Conservation (phyloP, 441 rosid species). For the Arabidopsis hybrid region DNA sequence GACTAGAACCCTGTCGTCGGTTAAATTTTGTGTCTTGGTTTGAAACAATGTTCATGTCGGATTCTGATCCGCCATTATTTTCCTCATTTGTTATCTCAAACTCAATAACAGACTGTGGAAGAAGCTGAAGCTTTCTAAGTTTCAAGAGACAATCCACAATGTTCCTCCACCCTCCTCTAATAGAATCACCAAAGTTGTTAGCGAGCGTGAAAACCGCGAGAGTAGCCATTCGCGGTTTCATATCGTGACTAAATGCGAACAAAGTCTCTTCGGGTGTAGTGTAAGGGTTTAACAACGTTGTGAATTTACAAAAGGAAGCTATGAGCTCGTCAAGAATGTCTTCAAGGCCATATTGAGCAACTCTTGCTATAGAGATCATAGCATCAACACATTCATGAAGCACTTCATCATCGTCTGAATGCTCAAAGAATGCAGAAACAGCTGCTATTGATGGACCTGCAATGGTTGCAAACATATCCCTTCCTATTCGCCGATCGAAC, state of each 20-base stretch:
- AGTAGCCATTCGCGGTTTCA: slow-evolving; percentile 93
- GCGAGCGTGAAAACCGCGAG: slow-evolving; percentile 89
- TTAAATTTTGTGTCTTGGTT: slow-evolving; percentile 53
- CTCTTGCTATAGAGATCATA: slow-evolving; percentile 76
- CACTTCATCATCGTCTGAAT: slow-evolving; percentile 85
- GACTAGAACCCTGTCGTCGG: slow-evolving; percentile 47
- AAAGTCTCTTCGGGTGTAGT: slow-evolving; percentile 91
- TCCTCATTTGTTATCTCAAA: slow-evolving; percentile 53
- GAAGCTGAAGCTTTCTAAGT: slow-evolving; percentile 82
- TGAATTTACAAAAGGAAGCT: slow-evolving; percentile 81
- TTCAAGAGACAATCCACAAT: slow-evolving; percentile 85
- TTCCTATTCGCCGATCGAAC: slow-evolving; percentile 71
- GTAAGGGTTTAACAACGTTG: slow-evolving; percentile 83
- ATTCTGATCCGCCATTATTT: slow-evolving; percentile 53
- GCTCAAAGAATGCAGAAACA: slow-evolving; percentile 84
- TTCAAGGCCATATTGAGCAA: slow-evolving; percentile 76
- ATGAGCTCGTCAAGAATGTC: slow-evolving; percentile 89
- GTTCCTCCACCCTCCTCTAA: slow-evolving; percentile 90
- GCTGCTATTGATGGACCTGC: slow-evolving; percentile 92
- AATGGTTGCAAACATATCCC: slow-evolving; percentile 87
- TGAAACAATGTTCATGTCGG: slow-evolving; percentile 44
- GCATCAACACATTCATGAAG: slow-evolving; percentile 92
- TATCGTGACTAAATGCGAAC: slow-evolving; percentile 78
- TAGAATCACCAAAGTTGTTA: slow-evolving; percentile 77
- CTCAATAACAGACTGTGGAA: slow-evolving; percentile 76